Evolutionary conservation across 2,329 filamentous ascomycete species (phyloP).

Genomic region (Diaporthe nobilis): DNA sequence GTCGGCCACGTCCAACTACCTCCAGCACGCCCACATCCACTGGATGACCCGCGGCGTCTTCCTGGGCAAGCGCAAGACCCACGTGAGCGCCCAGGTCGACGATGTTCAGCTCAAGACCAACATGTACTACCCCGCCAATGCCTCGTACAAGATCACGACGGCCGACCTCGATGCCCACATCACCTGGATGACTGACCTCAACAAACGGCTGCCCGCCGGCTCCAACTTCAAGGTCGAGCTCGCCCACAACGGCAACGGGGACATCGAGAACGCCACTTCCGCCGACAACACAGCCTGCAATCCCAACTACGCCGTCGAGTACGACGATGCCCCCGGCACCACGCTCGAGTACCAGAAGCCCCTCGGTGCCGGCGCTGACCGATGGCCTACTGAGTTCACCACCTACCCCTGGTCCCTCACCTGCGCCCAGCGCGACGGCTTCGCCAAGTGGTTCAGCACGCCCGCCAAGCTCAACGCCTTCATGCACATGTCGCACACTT

Average conservation of each 20-base stretch:
- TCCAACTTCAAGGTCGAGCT: conserved; percentile 20
- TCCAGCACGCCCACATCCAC: conserved; percentile 13
- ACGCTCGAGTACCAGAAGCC: conserved; percentile 18
- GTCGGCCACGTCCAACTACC: conserved; percentile 19
- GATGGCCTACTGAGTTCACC: background rate
- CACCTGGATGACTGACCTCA: conserved; percentile 12
- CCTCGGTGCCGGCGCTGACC: background rate
- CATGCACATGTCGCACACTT: conserved; percentile 24
- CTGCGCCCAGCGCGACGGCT: conserved; percentile 3
- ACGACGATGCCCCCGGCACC: background rate
- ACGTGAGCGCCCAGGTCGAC: conserved; percentile 1
- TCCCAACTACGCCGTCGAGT: background rate
- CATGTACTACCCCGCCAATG: background rate
- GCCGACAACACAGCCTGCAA: background rate
- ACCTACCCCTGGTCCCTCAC: background rate
- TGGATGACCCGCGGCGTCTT: conserved; percentile 18
- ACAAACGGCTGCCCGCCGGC: background rate
- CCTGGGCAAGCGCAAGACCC: conserved; percentile 18
- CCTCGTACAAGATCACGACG: conserved; percentile 11
- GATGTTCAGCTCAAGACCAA: background rate
- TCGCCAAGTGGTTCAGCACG: conserved; percentile 12
- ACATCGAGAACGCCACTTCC: background rate
- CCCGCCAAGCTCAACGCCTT: conserved; percentile 12
- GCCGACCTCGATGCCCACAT: background rate
- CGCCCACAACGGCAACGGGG: conserved; percentile 14